Conservation (phyloP, 2,329 filamentous ascomycete species). For the Chrysoporthe cubensis region DNA sequence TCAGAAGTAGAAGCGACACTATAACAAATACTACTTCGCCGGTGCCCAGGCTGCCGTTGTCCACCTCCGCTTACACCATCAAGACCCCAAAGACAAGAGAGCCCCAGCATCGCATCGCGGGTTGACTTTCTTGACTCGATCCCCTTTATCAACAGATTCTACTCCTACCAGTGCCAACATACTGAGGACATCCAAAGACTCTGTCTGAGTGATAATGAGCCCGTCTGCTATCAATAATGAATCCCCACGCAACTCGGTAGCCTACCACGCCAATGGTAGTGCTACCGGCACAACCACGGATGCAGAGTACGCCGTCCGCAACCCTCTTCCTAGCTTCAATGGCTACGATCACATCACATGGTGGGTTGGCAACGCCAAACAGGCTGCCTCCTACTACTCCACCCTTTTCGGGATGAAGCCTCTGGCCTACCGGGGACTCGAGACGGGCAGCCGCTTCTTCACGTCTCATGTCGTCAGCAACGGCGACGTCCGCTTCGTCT, state of each 20-base stretch:
- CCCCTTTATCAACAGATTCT: neutral
- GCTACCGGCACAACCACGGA: conserved; percentile 45
- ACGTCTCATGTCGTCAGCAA: conserved; percentile 86
- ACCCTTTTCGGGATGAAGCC: conserved; percentile 83
- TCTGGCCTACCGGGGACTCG: conserved; percentile 83
- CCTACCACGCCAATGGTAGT: conserved; percentile 35
- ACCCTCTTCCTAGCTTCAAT: conserved; percentile 62
- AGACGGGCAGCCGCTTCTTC: conserved; percentile 80
- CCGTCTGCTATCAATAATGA: conserved; percentile 59
- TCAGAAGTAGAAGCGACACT: neutral
- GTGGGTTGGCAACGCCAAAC: conserved; percentile 97
- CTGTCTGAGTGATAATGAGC: conserved; percentile 52
- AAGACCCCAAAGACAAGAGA: neutral
- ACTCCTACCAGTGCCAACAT: neutral
- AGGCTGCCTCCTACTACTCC: conserved; percentile 87
- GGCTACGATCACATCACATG: conserved; percentile 94
- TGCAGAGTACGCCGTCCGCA: conserved; percentile 59
- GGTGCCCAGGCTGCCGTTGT: too few relatives aligned
- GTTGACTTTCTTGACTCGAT: neutral
- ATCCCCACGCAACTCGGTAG: conserved; percentile 50
- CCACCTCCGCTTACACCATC: neutral
- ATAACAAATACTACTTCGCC: neutral
- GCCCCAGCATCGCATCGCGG: neutral
- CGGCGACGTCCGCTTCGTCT: conserved; percentile 76
- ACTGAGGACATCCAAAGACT: conserved; percentile 9